Conservation (phyloP, 2,329 filamentous ascomycete genomes). For the Verticillium albo-atrum region DNA sequence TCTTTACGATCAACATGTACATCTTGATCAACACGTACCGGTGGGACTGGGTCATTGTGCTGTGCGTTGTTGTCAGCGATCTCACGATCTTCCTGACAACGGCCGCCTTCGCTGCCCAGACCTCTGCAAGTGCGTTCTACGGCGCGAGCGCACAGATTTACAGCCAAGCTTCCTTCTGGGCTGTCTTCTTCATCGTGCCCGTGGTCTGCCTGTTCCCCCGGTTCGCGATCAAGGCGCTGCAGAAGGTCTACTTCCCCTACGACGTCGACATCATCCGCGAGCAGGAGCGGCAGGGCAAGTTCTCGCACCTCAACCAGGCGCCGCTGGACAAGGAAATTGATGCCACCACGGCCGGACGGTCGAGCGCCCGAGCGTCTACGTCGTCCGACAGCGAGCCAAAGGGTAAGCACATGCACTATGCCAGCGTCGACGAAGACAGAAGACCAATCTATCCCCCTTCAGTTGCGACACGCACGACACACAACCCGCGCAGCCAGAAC, state of each 20-base stretch:
- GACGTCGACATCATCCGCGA: conserved; percentile 96
- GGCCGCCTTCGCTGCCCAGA: conserved; percentile 66
- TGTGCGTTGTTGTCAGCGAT: conserved; percentile 78
- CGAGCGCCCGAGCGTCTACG: conserved; percentile 33
- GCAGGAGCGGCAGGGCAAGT: conserved; percentile 79
- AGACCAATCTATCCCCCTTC: conserved; percentile 93
- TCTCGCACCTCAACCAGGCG: conserved; percentile 61
- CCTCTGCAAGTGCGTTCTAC: conserved; percentile 59
- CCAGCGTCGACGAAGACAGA: conserved; percentile 77
- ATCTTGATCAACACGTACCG: conserved; percentile 94
- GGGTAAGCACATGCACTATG: conserved; percentile 52
- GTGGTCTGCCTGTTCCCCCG: conserved; percentile 82
- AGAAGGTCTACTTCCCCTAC: conserved; percentile 90
- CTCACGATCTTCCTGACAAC: conserved; percentile 95
- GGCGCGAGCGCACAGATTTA: conserved; percentile 75
- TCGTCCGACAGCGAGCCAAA: conserved; percentile 58
- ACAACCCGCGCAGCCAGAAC: conserved; percentile 80
- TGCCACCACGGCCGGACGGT: not conserved
- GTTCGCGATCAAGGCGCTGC: conserved; percentile 78
- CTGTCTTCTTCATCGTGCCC: conserved; percentile 71
- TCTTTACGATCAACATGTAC: conserved; percentile 89
- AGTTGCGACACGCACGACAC: conserved; percentile 72
- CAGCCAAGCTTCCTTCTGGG: conserved; percentile 80
- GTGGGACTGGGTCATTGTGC: conserved; percentile 94
- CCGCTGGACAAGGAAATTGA: conserved; percentile 24